Evolutionary conservation across 306 rosid genomes (phyloP), one percentile per base, ranked within the genome.

Genomic region (Acacia acuminata): DNA sequence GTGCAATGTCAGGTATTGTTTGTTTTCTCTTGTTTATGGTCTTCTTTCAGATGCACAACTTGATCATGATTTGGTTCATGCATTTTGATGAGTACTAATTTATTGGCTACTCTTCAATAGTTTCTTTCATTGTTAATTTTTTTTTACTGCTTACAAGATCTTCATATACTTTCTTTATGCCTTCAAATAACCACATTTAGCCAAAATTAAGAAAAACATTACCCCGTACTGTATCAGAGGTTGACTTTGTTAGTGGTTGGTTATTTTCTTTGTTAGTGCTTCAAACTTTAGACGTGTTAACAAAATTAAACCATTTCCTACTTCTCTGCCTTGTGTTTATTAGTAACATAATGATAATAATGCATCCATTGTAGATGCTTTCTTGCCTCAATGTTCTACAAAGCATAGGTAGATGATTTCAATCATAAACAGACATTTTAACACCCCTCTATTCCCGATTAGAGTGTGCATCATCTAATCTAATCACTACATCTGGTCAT

Each of bases 1-100:
- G 99, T 96, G 61, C 99, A 96, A 90, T 96, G 99, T 75, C 99
- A 94, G 99, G 98, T 95, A 92, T 20, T 1, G 5, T 55, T 55
- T 80, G 48, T 87, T 71, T 77, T 74, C 79, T 69, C 60, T 75
- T 79, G 7, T 71, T 80, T 77, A 30, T 15, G 32, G 47, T 64
- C 76, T 12, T 53, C 56, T 55, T 82, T 48, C 43, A 8, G 42
- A 16, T 53, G 10, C 8, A 12, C 69, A 27, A 27, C 20, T 64
- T 27, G 19, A 13, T 24, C 20, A 27, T 64, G 69, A 24, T 60
- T 63, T 63, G 38, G 8, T 12, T 24, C 34, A 10, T 22, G 67
- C 34, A 61, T 77, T 58, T 81, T 53, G 38, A 48, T 13, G 53
- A 72, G 38, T 9, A 22, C 34, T 60, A 24, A 10, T 60, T 11